Conservation (phyloP, 2,329 filamentous ascomycete species). For the Aspergillus neoniger region DNA sequence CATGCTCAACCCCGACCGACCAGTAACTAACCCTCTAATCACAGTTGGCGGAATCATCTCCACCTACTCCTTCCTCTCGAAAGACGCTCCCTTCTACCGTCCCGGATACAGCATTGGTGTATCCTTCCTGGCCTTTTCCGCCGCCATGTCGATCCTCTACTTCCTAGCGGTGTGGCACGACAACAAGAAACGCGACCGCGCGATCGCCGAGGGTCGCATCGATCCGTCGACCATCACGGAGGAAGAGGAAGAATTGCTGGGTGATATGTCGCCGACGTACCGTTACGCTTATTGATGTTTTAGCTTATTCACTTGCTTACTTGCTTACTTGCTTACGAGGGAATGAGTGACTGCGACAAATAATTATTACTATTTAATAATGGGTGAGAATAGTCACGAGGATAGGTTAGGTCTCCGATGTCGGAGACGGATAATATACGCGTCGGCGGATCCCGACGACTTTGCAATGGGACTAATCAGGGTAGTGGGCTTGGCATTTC, state of each 20-base stretch:
- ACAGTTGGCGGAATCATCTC: conserved; percentile 21
- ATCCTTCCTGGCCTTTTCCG: conserved; percentile 18
- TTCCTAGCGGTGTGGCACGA: conserved; percentile 10
- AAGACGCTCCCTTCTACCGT: conserved; percentile 21
- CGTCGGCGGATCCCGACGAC: no score
- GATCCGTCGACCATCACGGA: not conserved
- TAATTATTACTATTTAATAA: no score
- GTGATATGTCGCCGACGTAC: conserved; percentile 19
- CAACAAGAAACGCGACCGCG: conserved; percentile 14
- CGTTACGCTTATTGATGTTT: conserved; percentile 20
- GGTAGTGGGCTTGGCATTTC: no score
- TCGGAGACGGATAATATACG: no score
- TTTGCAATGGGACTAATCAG: no score
- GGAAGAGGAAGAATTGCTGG: conserved; percentile 14
- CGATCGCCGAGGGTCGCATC: not conserved
- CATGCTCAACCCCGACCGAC: not conserved
- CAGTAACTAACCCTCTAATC: not conserved
- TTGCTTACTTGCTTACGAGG: not conserved
- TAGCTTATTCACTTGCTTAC: not conserved
- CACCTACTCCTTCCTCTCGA: conserved; percentile 20
- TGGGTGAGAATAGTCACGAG: no score
- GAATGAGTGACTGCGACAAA: no score
- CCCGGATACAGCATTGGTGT: conserved; percentile 21
- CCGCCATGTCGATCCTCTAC: conserved; percentile 12
- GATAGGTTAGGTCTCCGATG: no score